Conservation (phyloP, 2,329 filamentous ascomycete species). For the Pestalotiopsis sp. region DNA sequence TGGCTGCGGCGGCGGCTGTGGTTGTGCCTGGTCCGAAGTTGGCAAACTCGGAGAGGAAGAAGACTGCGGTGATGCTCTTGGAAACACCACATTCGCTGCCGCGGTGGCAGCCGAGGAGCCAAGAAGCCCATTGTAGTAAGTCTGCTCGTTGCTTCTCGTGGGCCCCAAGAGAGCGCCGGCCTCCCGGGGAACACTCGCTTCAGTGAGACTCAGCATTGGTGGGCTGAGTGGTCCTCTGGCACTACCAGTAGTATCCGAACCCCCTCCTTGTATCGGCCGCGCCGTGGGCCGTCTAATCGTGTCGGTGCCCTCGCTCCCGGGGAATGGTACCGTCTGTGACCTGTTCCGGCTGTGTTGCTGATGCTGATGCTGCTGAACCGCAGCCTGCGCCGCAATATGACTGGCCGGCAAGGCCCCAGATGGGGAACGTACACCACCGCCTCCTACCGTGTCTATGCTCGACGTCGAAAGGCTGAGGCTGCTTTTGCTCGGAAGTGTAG, state of each 20-base stretch:
- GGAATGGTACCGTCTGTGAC: conserved; percentile 72
- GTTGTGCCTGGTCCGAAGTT: conserved; percentile 32
- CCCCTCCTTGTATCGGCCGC: conserved; percentile 24
- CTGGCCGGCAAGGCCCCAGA: conserved; percentile 61
- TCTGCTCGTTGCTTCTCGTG: conserved; percentile 28
- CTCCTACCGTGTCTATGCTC: conserved; percentile 36
- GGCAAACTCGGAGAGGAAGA: conserved; percentile 53
- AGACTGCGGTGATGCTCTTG: conserved; percentile 57
- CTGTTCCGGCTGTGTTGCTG: conserved; percentile 61
- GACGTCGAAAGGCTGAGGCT: conserved; percentile 57
- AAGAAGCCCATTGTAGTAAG: conserved; percentile 63
- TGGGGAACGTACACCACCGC: conserved; percentile 19
- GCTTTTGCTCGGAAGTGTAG: conserved; percentile 66
- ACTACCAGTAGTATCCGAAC: conserved; percentile 23
- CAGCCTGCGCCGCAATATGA: conserved; percentile 79
- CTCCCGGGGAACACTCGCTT: conserved; percentile 65
- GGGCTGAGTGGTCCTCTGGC: conserved; percentile 58
- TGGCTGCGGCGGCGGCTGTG: conserved; percentile 32
- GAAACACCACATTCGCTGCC: conserved; percentile 75
- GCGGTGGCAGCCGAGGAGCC: conserved; percentile 69
- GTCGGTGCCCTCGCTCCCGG: conserved; percentile 45
- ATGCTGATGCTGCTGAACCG: conserved; percentile 57
- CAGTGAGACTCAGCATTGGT: conserved; percentile 65
- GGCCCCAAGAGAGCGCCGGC: conserved; percentile 49
- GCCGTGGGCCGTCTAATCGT: conserved; percentile 39